These are phyloP conservation scores for Pisolithus sp. DNA, from an alignment of 768 basidiomycete genomes.

Conservation along the genomic window DNA sequence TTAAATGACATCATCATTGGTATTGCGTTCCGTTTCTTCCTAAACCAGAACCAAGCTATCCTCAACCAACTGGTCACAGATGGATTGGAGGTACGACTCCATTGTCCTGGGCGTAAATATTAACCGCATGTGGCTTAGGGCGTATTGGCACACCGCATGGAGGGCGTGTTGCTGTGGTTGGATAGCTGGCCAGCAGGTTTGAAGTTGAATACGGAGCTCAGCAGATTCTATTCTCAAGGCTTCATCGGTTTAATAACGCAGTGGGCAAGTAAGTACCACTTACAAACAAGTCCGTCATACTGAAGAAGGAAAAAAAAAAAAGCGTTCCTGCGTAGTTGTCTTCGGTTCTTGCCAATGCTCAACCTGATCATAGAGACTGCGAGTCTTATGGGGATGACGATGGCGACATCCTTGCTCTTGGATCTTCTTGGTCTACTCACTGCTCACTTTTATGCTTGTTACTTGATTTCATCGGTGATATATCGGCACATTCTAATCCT, in stretches of 20 bases:
- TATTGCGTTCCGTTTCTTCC: conserved; percentile 58
- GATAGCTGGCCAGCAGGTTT: conserved; percentile 95
- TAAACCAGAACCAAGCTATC: conserved; percentile 55
- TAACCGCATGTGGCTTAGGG: conserved; percentile 8
- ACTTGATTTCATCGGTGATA: conserved; percentile 52
- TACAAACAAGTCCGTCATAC: background rate
- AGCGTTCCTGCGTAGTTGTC: conserved; percentile 16
- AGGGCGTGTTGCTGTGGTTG: conserved; percentile 66
- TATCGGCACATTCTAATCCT: conserved; percentile 56
- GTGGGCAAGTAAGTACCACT: conserved; percentile 61
- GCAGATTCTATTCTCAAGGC: conserved; percentile 69
- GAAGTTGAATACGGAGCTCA: conserved; percentile 94
- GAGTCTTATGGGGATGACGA: conserved; percentile 48
- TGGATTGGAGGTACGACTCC: conserved; percentile 35
- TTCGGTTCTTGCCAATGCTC: conserved; percentile 18
- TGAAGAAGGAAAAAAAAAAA: background rate
- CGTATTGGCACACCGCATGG: conserved; percentile 31
- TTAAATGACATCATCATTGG: conserved; percentile 89
- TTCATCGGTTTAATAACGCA: conserved; percentile 57
- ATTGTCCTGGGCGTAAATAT: background rate
- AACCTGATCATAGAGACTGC: conserved; percentile 30
- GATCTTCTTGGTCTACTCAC: conserved; percentile 67
- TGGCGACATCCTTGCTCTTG: conserved; percentile 56
- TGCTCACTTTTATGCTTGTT: conserved; percentile 65
- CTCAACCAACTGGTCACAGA: conserved; percentile 37